These are phyloP conservation scores for Malassezia yamatoensis DNA, from an alignment of 1,284 basidiomycete genomes.

Conservation along the genomic window DNA sequence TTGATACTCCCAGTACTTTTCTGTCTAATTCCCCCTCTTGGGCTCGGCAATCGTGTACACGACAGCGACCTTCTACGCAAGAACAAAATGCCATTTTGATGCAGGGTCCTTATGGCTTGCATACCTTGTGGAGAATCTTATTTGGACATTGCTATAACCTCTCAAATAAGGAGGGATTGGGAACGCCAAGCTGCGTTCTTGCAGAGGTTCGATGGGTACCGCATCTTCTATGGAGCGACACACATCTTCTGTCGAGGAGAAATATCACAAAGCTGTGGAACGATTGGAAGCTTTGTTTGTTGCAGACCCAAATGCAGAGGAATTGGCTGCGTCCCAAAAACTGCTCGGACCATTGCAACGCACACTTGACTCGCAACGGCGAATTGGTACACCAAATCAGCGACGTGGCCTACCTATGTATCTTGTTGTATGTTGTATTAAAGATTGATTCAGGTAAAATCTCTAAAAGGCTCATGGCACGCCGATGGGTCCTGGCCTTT, in stretches of 20 bases:
- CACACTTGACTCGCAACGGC: slow-evolving; percentile 4
- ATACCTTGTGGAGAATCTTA: too few species aligned
- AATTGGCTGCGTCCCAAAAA: neutral
- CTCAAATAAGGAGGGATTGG: too few species aligned
- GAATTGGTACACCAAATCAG: neutral
- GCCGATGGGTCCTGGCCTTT: slow-evolving; percentile 16
- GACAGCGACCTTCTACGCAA: too few species aligned
- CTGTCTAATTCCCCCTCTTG: too few species aligned
- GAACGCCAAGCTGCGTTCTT: too few species aligned
- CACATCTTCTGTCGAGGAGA: neutral
- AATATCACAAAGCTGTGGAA: neutral
- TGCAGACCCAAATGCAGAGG: slow-evolving; percentile 2
- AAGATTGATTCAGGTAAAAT: neutral
- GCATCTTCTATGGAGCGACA: neutral
- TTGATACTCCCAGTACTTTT: too few species aligned
- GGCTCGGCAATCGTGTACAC: too few species aligned
- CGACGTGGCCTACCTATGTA: slow-evolving; percentile 14
- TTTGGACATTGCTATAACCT: too few species aligned
- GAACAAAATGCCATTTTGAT: too few species aligned
- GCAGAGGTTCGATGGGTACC: neutral
- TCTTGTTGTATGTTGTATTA: neutral
- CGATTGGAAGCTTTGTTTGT: neutral
- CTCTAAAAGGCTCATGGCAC: slow-evolving; percentile 15
- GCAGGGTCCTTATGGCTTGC: too few species aligned
- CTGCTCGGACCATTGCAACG: neutral